phyloP scores from a whole-genome alignment of 805 yeast genomes.

The Pichia californica region DNA sequence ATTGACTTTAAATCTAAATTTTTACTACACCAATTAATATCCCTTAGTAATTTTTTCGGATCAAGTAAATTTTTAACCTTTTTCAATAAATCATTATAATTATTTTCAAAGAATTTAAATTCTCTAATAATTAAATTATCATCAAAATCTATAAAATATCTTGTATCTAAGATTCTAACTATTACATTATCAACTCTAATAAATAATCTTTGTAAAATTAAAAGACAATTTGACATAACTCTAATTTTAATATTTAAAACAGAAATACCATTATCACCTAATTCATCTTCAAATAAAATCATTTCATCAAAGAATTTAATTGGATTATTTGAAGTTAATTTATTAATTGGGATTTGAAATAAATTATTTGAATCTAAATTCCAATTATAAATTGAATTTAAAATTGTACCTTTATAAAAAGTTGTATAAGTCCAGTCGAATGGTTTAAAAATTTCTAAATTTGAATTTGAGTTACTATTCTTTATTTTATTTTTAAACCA shows the following conservation, averaged over 20 bases:
- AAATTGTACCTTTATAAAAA: constrained; percentile 57
- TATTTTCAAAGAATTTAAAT: constrained; percentile 61
- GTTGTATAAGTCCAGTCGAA: constrained; percentile 97
- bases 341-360: constrained; percentile 56
- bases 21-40: constrained; percentile 77
- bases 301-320: constrained; percentile 86
- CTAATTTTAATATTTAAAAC: constrained; percentile 72
- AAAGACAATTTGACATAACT: constrained; percentile 78
- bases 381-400: constrained; percentile 11
- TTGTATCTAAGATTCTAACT: constrained; percentile 75
- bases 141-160: constrained; percentile 74
- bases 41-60: constrained; percentile 66
- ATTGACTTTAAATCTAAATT: constrained; percentile 21
- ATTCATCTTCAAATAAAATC: constrained; percentile 86
- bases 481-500: constrained; percentile 51
- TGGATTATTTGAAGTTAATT: constrained; percentile 67
- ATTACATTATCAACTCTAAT: constrained; percentile 87
- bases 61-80: constrained; percentile 34
- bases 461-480: constrained; percentile 22
- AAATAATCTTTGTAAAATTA: constrained; percentile 71
- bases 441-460: constrained; percentile 63
- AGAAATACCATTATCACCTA: constrained; percentile 93
- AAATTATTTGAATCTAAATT: constrained; percentile 21
- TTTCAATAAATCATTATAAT: constrained; percentile 40
- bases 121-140: constrained; percentile 65